These are phyloP conservation scores for Arabis alpina DNA, from an alignment of 345 rosid species.

Conservation along the genomic window DNA sequence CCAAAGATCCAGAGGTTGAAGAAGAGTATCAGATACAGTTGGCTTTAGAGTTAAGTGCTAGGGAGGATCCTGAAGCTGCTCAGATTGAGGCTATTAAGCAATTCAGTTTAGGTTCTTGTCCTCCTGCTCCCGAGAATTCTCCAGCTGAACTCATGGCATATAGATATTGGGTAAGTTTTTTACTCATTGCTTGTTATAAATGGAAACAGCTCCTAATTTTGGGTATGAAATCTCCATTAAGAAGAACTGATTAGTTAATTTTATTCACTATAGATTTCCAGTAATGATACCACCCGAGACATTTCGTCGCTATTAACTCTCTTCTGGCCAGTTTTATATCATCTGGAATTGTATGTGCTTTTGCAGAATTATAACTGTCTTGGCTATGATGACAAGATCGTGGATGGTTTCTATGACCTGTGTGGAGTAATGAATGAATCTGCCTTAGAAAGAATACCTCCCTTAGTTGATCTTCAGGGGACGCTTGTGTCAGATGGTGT, in stretches of 20 bases:
- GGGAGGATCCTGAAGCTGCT: conserved; percentile 98
- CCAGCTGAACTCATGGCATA: conserved; percentile 92
- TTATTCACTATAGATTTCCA: not conserved
- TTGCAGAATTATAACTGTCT: conserved; percentile 95
- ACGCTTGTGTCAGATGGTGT: conserved; percentile 60
- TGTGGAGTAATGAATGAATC: conserved; percentile 68
- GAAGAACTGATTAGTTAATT: not conserved
- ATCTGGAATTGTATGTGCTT: conserved; percentile 54
- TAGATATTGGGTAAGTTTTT: conserved; percentile 85
- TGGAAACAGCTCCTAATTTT: not conserved
- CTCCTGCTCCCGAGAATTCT: conserved; percentile 62
- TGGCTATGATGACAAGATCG: conserved; percentile 91
- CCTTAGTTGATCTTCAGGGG: conserved; percentile 88
- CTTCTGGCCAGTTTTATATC: conserved; percentile 63
- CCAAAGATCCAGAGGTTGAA: conserved; percentile 82
- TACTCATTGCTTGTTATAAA: conserved; percentile 4
- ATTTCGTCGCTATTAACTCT: conserved; percentile 41
- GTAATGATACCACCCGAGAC: conserved; percentile 9
- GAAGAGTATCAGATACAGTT: conserved; percentile 93
- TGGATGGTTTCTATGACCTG: conserved; percentile 93
- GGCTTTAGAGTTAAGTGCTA: conserved; percentile 93
- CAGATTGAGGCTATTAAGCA: conserved; percentile 98
- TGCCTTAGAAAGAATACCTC: conserved; percentile 72
- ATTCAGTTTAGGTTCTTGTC: conserved; percentile 81
- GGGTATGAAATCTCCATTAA: too few relatives aligned